Percentiles rank a stretch among this genome's conserved stretches.
Conservation (phyloP, 2,329 filamentous ascomycete genomes). For the Colletotrichum noveboracense region DNA sequence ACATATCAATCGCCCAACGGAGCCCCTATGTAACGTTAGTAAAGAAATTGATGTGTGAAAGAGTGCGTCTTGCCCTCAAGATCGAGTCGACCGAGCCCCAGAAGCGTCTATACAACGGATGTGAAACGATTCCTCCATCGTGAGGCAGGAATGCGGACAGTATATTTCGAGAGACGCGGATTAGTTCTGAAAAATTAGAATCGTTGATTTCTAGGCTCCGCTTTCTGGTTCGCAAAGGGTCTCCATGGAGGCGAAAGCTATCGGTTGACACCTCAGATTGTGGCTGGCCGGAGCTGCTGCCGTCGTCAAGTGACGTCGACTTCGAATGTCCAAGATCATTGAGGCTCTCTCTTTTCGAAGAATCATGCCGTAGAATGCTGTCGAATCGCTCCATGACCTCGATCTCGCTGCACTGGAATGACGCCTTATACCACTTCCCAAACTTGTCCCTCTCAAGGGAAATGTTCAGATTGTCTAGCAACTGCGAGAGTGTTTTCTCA, state of each 20-base stretch:
- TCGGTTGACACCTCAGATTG: background rate
- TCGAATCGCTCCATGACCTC: background rate
- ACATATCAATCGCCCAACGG: background rate
- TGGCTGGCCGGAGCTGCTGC: background rate
- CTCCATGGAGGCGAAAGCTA: background rate
- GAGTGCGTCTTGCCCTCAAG: constrained; percentile 12
- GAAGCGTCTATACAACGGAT: constrained; percentile 19
- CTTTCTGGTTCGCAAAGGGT: background rate
- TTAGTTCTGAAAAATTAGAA: background rate
- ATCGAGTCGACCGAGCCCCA: constrained; percentile 25
- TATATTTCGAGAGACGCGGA: background rate
- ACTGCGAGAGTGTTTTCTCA: background rate
- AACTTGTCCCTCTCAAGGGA: background rate
- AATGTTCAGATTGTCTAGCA: background rate
- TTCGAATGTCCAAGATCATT: background rate
- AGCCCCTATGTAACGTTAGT: background rate
- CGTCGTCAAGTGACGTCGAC: background rate
- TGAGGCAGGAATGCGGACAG: background rate
- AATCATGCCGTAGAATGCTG: background rate
- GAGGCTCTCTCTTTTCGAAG: background rate
- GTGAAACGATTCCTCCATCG: background rate
- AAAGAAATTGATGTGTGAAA: background rate
- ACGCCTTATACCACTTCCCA: background rate
- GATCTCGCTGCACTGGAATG: background rate
- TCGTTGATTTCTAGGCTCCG: background rate